phyloP scores from a whole-genome alignment of 1,284 basidiomycete genomes.

The Mixia osmundae region DNA sequence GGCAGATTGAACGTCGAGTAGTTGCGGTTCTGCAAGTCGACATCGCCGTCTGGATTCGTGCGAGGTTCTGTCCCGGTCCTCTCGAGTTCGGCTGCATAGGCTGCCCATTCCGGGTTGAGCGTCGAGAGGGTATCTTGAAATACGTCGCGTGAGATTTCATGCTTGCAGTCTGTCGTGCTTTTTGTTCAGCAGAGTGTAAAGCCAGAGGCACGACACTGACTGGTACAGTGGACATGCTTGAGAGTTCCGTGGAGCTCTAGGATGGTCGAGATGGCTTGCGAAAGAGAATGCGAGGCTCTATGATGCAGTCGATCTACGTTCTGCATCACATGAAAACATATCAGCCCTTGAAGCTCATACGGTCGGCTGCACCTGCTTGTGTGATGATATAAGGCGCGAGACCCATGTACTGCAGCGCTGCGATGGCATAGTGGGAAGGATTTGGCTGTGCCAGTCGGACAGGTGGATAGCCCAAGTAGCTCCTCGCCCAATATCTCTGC shows the following conservation, averaged over 20 bases:
- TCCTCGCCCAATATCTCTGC: slow-evolving; percentile 13
- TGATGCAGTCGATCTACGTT: slow-evolving; percentile 66
- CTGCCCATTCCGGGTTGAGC: slow-evolving; percentile 56
- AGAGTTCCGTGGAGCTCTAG: slow-evolving; percentile 75
- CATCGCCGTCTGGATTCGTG: slow-evolving; percentile 9
- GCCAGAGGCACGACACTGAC: not conserved
- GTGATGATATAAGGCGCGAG: slow-evolving; percentile 44
- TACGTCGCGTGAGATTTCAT: slow-evolving; percentile 39
- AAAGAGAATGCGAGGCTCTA: slow-evolving; percentile 28
- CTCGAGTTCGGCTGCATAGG: slow-evolving; percentile 41
- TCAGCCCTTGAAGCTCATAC: not conserved
- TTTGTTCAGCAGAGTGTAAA: not conserved
- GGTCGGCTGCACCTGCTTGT: slow-evolving; percentile 32
- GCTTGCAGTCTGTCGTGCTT: slow-evolving; percentile 25
- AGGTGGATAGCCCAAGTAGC: slow-evolving; percentile 22
- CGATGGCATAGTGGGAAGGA: slow-evolving; percentile 60
- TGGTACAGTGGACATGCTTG: slow-evolving; percentile 32
- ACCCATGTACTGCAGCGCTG: slow-evolving; percentile 48
- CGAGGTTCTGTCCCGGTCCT: slow-evolving; percentile 27
- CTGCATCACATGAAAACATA: not conserved
- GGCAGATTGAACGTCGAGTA: slow-evolving; percentile 9
- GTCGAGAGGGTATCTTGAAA: slow-evolving; percentile 50
- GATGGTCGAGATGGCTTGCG: slow-evolving; percentile 23
- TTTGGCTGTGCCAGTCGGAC: slow-evolving; percentile 58
- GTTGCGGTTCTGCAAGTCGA: slow-evolving; percentile 7